Evolutionary conservation across 352 stramenopile species (phyloP).

Genomic region (Globisporangium splendens): DNA sequence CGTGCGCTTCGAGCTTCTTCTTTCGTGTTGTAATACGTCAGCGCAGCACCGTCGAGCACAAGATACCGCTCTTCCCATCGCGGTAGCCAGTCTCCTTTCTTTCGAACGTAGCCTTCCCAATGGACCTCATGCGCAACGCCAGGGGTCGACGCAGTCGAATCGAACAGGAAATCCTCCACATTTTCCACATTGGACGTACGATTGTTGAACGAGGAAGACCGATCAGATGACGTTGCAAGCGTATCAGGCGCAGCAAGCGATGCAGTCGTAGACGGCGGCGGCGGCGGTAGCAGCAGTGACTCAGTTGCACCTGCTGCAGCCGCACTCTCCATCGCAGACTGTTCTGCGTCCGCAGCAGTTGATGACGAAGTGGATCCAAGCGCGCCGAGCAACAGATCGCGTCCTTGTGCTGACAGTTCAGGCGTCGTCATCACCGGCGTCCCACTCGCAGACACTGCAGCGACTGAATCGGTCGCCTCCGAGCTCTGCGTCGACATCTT

Average conservation of each 20-base stretch:
- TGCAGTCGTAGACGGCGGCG: slow-evolving; percentile 5
- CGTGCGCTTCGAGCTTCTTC: slow-evolving; percentile 78
- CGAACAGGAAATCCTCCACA: slow-evolving; percentile 22
- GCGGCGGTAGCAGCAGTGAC: not conserved
- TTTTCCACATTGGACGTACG: slow-evolving; percentile 4
- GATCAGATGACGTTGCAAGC: slow-evolving; percentile 5
- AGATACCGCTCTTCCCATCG: slow-evolving; percentile 88
- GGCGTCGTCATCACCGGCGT: slow-evolving; percentile 9
- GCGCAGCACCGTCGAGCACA: slow-evolving; percentile 75
- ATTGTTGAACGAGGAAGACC: slow-evolving; percentile 17
- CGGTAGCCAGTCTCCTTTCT: slow-evolving; percentile 89
- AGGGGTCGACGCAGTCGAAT: slow-evolving; percentile 33
- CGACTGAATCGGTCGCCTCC: not conserved
- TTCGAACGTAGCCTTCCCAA: slow-evolving; percentile 87
- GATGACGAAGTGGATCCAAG: slow-evolving; percentile 17
- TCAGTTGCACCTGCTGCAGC: not conserved
- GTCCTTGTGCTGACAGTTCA: slow-evolving; percentile 32
- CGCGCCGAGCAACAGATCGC: slow-evolving; percentile 40
- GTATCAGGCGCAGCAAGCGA: slow-evolving; percentile 9
- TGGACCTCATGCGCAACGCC: slow-evolving; percentile 70
- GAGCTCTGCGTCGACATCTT: slow-evolving; percentile 11
- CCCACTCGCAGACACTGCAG: slow-evolving; percentile 14
- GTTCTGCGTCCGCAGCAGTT: not conserved
- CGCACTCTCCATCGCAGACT: not conserved
- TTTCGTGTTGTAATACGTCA: slow-evolving; percentile 88